Evolutionary conservation across 805 yeast genomes (phyloP), one percentile per base, ranked within the genome.

Genomic region (Wickerhamomyces chambardii): DNA sequence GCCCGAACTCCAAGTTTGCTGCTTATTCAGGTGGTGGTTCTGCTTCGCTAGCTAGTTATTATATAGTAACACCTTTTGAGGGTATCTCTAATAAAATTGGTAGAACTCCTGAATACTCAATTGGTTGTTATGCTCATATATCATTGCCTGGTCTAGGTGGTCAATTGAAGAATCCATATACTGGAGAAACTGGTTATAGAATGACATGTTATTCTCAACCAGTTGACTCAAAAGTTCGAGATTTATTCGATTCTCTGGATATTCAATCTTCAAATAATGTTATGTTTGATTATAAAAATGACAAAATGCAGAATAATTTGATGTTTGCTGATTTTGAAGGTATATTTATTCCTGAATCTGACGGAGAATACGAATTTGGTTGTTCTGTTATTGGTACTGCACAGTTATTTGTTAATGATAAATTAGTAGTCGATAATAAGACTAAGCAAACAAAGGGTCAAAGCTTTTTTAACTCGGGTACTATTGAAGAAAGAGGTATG

Each of bases 1-100:
- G 84, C 6, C 79, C 80, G 22, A 73, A 70, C 43, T 79, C 75
- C 26, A 72, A 68, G 45, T 28, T 34, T 22, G 58, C 74, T 14
- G 66, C 68, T 31, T 66, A 62, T 39, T 65, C 73, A 24, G 81
- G 83, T 41, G 83, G 83, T 42, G 83, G 83, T 10, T 73, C 79
- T 17, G 79, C 81, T 33, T 61, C 76, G 9, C 53, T 72, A 47
- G 50, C 50, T 17, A 63, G 74, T 5, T 64, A 70, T 48, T 70
- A 72, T 48, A 57, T 61, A 15, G 60, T 68, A 8, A 59, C 74
- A 15, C 76, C 77, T 5, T 68, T 51, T 32, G 74, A 70, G 15
- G 75, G 70, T 24, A 63, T 73, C 37, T 30, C 53, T 14, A 41
- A 51, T 25, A 56, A 55, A 41, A 14, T 45, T 28, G 54, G 51